Percentiles rank a stretch among this genome's conserved stretches.
These are phyloP conservation scores for Protomyces lactucae-debilis DNA, from an alignment of 1,139 yeast species.

Conservation along the genomic window DNA sequence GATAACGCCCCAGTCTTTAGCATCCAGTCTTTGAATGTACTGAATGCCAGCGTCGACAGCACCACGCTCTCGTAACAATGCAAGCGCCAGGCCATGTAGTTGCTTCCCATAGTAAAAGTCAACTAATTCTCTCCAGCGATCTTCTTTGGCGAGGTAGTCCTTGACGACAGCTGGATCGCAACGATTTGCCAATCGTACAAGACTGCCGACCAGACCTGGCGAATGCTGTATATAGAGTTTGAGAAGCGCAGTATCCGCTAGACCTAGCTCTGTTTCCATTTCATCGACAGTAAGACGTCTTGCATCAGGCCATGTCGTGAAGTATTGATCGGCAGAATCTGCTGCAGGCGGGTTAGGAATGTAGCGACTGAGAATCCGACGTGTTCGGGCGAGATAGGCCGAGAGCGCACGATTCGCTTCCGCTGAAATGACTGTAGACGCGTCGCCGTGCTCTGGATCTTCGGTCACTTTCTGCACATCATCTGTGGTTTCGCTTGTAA, in stretches of 20 bases:
- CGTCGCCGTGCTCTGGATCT: background rate
- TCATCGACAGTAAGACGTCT: conserved; percentile 29
- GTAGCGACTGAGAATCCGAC: conserved; percentile 4
- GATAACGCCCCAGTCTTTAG: conserved; percentile 51
- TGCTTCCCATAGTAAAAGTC: conserved; percentile 69
- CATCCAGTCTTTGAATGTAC: conserved; percentile 60
- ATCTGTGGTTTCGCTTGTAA: background rate
- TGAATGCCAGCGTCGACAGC: conserved; percentile 44
- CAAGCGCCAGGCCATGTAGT: conserved; percentile 64
- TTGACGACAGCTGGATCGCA: conserved; percentile 67
- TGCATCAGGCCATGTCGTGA: conserved; percentile 31
- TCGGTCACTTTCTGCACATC: conserved; percentile 8
- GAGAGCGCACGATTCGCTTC: conserved; percentile 14
- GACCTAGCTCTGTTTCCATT: conserved; percentile 44
- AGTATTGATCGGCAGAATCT: conserved; percentile 6
- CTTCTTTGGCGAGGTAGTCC: conserved; percentile 49
- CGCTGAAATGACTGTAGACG: background rate
- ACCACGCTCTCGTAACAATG: conserved; percentile 45
- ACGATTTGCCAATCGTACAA: conserved; percentile 66
- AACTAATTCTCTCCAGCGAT: conserved; percentile 61
- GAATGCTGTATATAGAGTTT: conserved; percentile 63
- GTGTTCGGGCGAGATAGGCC: conserved; percentile 18
- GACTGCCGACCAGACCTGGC: conserved; percentile 74
- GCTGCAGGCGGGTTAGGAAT: conserved; percentile 4
- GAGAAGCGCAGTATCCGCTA: conserved; percentile 76